Percentiles rank a stretch among this genome's conserved stretches.
These are phyloP conservation scores for Cryptococcus neoformans DNA, from an alignment of 1,284 basidiomycete genomes.

Conservation along the genomic window DNA sequence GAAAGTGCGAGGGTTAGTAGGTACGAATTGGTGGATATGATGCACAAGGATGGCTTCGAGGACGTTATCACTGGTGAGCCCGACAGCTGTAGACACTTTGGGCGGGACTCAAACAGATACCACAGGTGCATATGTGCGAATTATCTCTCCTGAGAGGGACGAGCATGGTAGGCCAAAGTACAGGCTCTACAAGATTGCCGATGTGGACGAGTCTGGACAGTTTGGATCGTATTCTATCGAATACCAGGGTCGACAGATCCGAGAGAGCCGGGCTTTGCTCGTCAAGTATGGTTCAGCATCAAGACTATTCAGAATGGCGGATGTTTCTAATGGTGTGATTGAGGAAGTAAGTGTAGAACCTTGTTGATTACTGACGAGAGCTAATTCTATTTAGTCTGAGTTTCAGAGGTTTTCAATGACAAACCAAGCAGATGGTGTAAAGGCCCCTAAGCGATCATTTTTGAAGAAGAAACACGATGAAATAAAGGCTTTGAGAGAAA, in stretches of 20 bases:
- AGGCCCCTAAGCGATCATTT: constrained; percentile 62
- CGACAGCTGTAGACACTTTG: not conserved
- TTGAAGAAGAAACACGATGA: constrained; percentile 64
- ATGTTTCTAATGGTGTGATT: constrained; percentile 69
- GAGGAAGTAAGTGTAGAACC: constrained; percentile 53
- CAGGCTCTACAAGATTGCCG: constrained; percentile 69
- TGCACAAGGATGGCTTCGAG: constrained; percentile 30
- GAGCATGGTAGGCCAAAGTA: constrained; percentile 64
- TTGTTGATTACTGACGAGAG: not conserved
- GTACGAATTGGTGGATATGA: constrained; percentile 63
- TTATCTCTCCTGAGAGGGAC: constrained; percentile 61
- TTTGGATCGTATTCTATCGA: constrained; percentile 68
- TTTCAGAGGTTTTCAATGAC: constrained; percentile 61
- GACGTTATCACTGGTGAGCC: constrained; percentile 25
- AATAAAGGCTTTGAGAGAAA: constrained; percentile 58
- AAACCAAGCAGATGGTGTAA: constrained; percentile 58
- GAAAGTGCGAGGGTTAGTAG: constrained; percentile 72
- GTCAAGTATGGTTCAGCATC: constrained; percentile 66
- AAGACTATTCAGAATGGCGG: constrained; percentile 67
- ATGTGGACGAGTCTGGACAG: constrained; percentile 16
- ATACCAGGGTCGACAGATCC: constrained; percentile 49
- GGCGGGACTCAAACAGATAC: not conserved
- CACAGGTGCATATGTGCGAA: constrained; percentile 74
- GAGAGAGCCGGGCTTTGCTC: constrained; percentile 62
- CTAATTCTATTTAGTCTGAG: constrained; percentile 58